Evolutionary conservation across 164 flowering plant species (phyloP).

Genomic region (Vitis vinifera): DNA sequence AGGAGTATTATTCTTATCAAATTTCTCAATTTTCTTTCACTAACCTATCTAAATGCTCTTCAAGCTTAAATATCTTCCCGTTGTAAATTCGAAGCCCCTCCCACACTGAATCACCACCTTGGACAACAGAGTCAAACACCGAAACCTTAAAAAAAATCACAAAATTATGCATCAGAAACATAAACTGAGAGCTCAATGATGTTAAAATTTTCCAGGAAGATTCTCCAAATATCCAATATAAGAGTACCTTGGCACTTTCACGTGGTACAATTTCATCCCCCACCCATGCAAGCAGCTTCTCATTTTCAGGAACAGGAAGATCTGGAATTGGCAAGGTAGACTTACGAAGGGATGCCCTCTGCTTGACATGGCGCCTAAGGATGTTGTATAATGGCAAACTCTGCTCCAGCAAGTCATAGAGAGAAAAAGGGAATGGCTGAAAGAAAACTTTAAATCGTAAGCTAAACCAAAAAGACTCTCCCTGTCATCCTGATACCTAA

Average conservation of each 20-base stretch:
- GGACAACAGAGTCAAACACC: slow-evolving; percentile 92
- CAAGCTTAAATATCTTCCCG: slow-evolving; percentile 87
- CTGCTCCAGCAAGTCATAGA: slow-evolving; percentile 82
- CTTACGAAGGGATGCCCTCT: slow-evolving; percentile 29
- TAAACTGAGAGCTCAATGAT: background rate
- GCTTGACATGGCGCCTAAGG: slow-evolving; percentile 49
- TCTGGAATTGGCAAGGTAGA: slow-evolving; percentile 53
- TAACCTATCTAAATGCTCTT: slow-evolving; percentile 91
- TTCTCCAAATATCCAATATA: background rate
- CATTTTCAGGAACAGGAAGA: slow-evolving; percentile 87
- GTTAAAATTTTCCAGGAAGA: background rate
- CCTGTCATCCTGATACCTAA: background rate
- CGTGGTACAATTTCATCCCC: slow-evolving; percentile 86
- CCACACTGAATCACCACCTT: slow-evolving; percentile 99
- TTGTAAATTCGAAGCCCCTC: slow-evolving; percentile 90
- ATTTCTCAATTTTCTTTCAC: slow-evolving; percentile 14
- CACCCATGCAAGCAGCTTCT: slow-evolving; percentile 89
- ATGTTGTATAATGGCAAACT: slow-evolving; percentile 82
- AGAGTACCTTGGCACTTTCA: slow-evolving; percentile 85
- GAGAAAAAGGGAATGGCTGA: slow-evolving; percentile 69
- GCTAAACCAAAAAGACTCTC: background rate
- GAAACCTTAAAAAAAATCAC: slow-evolving; percentile 60
- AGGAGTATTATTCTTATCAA: background rate
- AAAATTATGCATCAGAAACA: background rate
- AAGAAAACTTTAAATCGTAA: background rate